phyloP scores from a whole-genome alignment of 1,139 yeast species.

The Scheffersomyces titani region DNA sequence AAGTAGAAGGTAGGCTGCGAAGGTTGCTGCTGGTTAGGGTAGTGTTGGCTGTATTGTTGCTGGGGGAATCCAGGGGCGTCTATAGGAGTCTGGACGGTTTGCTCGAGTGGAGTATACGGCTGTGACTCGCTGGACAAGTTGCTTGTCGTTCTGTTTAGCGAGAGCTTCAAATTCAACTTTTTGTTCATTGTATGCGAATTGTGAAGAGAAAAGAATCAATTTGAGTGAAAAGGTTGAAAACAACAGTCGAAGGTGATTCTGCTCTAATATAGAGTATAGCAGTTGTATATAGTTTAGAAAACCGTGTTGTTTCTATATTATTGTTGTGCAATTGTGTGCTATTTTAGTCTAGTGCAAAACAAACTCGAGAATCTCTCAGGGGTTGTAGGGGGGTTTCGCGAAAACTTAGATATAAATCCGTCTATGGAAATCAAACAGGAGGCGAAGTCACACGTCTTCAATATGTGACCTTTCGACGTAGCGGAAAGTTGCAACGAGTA shows the following conservation, averaged over 20 bases:
- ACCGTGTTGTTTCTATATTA: not conserved
- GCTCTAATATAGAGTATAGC: not conserved
- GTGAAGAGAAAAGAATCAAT: not conserved
- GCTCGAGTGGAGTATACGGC: constrained; percentile 51
- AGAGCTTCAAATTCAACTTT: constrained; percentile 29
- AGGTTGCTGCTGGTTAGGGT: constrained; percentile 2
- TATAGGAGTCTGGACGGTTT: constrained; percentile 44
- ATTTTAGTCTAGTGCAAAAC: not conserved
- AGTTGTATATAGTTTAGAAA: not conserved
- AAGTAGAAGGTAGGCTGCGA: constrained; percentile 4
- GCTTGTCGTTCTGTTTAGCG: constrained; percentile 30
- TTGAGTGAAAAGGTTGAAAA: not conserved
- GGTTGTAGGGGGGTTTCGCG: not conserved
- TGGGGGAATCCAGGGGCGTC: constrained; percentile 23
- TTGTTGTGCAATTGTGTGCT: not conserved
- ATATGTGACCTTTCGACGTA: not conserved
- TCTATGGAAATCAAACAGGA: not conserved
- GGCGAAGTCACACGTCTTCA: not conserved
- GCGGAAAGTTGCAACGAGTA: not conserved
- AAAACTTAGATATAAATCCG: not conserved
- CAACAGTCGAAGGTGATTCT: not conserved
- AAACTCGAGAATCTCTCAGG: not conserved
- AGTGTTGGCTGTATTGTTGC: constrained; percentile 7
- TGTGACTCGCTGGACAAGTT: constrained; percentile 23
- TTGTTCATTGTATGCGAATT: constrained; percentile 21